Conservation (phyloP, 73 alveolate species). For the Stentor roeselii region DNA sequence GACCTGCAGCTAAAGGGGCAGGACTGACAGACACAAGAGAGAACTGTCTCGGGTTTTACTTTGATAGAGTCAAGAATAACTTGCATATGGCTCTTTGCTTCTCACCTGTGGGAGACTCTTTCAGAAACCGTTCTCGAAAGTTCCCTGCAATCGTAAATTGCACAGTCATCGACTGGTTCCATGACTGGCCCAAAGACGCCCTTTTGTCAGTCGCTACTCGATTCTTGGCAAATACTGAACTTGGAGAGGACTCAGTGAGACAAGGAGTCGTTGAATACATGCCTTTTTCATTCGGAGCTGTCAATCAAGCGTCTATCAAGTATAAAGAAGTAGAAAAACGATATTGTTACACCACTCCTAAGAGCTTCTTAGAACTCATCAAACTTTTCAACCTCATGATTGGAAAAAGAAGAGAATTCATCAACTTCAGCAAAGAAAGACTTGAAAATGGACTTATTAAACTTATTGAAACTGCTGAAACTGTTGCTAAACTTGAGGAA, state of each 20-base stretch:
- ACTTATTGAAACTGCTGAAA: constrained; percentile 91
- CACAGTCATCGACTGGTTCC: constrained; percentile 98
- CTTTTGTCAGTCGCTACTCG: constrained; percentile 90
- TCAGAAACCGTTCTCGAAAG: constrained; percentile 97
- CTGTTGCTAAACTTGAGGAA: constrained; percentile 96
- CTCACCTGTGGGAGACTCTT: constrained; percentile 99
- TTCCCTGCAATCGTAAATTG: constrained; percentile 99
- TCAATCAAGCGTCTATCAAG: constrained; percentile 87
- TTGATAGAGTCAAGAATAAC: constrained; percentile 97
- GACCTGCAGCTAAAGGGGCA: constrained; percentile 95
- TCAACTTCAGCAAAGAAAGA: constrained; percentile 75
- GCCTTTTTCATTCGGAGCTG: constrained; percentile 98
- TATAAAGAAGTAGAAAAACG: constrained; percentile 92
- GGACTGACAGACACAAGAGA: constrained; percentile 95
- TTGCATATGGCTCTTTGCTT: constrained; percentile 99
- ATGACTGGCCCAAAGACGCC: constrained; percentile 99
- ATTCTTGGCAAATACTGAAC: constrained; percentile 83
- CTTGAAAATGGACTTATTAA: constrained; percentile 96
- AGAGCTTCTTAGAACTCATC: constrained; percentile 98
- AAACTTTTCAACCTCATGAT: constrained; percentile 98
- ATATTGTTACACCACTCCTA: constrained; percentile 99
- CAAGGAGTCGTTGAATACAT: constrained; percentile 92
- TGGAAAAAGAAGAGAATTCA: constrained; percentile 47
- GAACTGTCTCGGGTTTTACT: constrained; percentile 98
- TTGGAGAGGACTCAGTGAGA: constrained; percentile 50